Evolutionary conservation across 2,329 filamentous ascomycete genomes (phyloP), one percentile per base, ranked within the genome.

Genomic region (Talaromyces sp.): DNA sequence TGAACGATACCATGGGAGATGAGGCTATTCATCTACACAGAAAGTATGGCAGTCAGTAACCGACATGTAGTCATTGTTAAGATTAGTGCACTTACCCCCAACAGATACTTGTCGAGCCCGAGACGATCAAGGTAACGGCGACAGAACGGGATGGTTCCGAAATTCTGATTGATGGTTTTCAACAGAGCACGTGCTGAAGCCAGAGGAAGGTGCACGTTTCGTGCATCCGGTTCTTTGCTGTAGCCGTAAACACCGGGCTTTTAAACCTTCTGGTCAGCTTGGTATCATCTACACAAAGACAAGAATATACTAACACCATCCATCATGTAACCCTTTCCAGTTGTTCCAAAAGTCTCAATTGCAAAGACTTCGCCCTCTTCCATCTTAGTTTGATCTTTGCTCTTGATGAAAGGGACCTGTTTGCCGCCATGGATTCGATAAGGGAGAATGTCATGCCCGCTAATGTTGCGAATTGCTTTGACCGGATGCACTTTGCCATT

Each of bases 71-170:
- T 27, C 1, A 19, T 45, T 4, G 10, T 24, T 31, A 31, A 16
- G 5, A 54, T 24, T 19, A 14, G 19, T 24, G 11, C 2, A 5
- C 81, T 76, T 73, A 87, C 82, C 1, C 85, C 87, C 0, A 85
- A 81, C 59, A 87, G 73, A 68, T 89, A 89, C 37, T 82, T 81
- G 52, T 87, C 81, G 19, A 84, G 72, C 0, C 87, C 87, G n/a
- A 89, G 76, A n/a, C 85, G 82, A 50, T 89, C 86, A 33, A 89
- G 80, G 67, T 88, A 88, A 8, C 87, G 83, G 22, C 86, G 81
- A 64, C 81, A 87, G 71, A 88, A 89, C 1, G 86, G 84, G 33
- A 89, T 70, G 0, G 83, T 86, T 22, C 86, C 85, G 65, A 89
- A 89, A 66, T 88, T 87, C 69, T 86, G 82, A 59, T 84, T 81